These are phyloP conservation scores for Leucogyrophana mollusca DNA, from an alignment of 768 basidiomycete genomes.

Conservation along the genomic window DNA sequence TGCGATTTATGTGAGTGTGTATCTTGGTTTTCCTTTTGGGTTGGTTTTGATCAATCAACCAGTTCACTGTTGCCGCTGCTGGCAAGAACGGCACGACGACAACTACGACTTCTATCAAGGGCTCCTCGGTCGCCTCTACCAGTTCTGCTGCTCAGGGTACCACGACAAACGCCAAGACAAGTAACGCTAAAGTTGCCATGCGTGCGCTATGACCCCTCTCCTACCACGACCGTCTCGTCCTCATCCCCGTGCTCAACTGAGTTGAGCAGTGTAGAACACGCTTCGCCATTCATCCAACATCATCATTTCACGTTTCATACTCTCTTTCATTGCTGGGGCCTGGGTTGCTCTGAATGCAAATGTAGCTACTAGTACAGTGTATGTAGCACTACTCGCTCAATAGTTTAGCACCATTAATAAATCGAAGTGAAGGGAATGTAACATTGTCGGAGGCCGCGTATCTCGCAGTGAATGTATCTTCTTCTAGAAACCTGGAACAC, in stretches of 20 bases:
- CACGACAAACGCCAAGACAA: too few relatives aligned
- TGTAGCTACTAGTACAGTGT: slow-evolving; percentile 14
- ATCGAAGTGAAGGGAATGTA: background rate
- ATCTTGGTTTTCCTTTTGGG: background rate
- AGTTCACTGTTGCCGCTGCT: slow-evolving; percentile 26
- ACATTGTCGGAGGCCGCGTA: too few relatives aligned
- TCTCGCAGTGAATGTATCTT: too few relatives aligned
- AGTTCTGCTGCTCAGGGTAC: too few relatives aligned
- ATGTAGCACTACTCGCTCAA: slow-evolving; percentile 3
- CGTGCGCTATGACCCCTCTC: background rate
- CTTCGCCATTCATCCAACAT: background rate
- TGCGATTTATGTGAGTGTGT: slow-evolving; percentile 34
- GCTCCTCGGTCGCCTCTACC: too few relatives aligned
- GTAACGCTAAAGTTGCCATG: too few relatives aligned
- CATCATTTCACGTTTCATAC: background rate
- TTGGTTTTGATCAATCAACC: background rate
- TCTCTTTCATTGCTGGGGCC: too few relatives aligned
- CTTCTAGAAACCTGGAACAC: too few relatives aligned
- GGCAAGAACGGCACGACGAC: slow-evolving; percentile 12
- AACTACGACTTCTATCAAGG: background rate
- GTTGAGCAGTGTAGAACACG: background rate
- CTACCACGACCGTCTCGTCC: background rate
- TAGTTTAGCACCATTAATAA: background rate
- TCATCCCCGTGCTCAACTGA: background rate
- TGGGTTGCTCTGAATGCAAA: background rate